Evolutionary conservation across 768 basidiomycete genomes (phyloP), one percentile per base, ranked within the genome.

Genomic region (Hygrocybe coccinea): DNA sequence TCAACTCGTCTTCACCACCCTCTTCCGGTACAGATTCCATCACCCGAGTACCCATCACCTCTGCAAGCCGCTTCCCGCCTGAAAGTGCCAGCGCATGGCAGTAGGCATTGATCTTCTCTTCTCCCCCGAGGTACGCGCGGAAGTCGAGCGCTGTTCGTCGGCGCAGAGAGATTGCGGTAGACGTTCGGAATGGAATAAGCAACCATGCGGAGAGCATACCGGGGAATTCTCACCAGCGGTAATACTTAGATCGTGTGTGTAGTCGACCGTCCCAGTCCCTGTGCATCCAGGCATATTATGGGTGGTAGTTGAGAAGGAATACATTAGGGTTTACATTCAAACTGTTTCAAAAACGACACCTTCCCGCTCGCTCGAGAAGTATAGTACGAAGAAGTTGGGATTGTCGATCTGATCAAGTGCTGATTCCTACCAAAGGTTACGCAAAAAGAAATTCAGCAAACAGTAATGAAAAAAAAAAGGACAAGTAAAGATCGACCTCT

Each of bases 111-210:
- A 94, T 92, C 60, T 79, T 80, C 29, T 79, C 71, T 69, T 95
- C 92, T 2, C 93, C 92, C 1, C 92, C 91, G 11, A 94, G 72
- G 77, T 82, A 84, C 54, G 81, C 69, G 37, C 93, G 82, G 71
- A 92, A 94, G 39, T 87, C 80, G 7, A 94, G 67, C 0, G 91
- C 93, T 84, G 50, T 24, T 5, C 19, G 29, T 50, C 15, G 7
- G 19, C 51, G 33, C 54, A 24, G 12, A 33, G 29, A 10, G 15
- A n/a, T 44, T 5, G 55, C 39, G n/a, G 19, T 8, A 33, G 39
- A 17, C 19, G 36, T 44, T 35, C 21, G 11, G 33, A 33, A 33
- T 45, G 38, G 12, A n/a, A n/a, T n/a, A n/a, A n/a, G n/a, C n/a
- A n/a, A n/a, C n/a, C n/a, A n/a, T n/a, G 19, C 2, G n/a, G 8